phyloP scores from a whole-genome alignment of 2,329 filamentous ascomycete genomes.

The Paraphaeosphaeria minitans region DNA sequence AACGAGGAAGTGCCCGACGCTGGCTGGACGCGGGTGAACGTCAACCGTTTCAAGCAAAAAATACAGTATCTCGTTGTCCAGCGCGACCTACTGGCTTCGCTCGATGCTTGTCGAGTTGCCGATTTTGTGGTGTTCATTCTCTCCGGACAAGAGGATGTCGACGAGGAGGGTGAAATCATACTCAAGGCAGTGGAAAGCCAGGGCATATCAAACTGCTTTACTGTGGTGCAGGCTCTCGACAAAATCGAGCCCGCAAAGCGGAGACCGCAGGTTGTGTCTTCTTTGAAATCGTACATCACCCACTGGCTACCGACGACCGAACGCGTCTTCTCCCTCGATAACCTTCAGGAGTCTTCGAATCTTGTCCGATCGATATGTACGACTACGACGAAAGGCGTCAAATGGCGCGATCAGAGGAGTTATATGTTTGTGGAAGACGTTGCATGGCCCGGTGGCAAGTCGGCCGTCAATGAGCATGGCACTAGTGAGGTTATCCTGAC shows the following conservation, averaged over 20 bases:
- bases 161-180: constrained; percentile 81
- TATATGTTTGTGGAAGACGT: constrained; percentile 93
- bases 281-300: constrained; percentile 88
- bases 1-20: constrained; percentile 66
- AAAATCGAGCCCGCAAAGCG: constrained; percentile 80
- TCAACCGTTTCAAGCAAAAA: constrained; percentile 95
- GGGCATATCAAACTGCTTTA: constrained; percentile 90
- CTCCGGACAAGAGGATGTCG: constrained; percentile 81
- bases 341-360: constrained; percentile 87
- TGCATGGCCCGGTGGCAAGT: constrained; percentile 64
- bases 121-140: constrained; percentile 91
- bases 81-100: constrained; percentile 73
- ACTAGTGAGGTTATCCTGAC: constrained; percentile 72
- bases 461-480: constrained; percentile 52
- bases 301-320: constrained; percentile 94
- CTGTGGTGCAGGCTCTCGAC: constrained; percentile 79
- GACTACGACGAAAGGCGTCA: constrained; percentile 88
- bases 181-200: constrained; percentile 89
- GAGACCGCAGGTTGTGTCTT: constrained; percentile 74
- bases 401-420: constrained; percentile 92
- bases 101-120: constrained; percentile 85
- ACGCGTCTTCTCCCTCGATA: constrained; percentile 87
- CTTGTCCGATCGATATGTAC: constrained; percentile 89
- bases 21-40: constrained; percentile 66
- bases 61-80: constrained; percentile 80